These are phyloP conservation scores for Zygoascus sp. DNA, from an alignment of 1,139 yeast genomes.

Conservation along the genomic window DNA sequence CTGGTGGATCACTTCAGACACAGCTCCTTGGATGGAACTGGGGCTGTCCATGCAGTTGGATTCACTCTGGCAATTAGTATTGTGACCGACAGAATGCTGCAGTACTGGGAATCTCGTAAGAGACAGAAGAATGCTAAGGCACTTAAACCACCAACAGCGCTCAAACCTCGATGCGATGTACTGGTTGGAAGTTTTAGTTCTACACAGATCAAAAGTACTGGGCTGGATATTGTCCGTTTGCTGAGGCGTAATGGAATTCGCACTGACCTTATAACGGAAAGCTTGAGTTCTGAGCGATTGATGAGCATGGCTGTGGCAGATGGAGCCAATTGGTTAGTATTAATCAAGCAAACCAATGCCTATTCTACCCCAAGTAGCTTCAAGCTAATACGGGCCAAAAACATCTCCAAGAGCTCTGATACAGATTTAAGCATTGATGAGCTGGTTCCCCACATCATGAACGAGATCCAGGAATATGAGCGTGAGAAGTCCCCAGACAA, in stretches of 20 bases:
- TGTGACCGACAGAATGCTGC: conserved; percentile 46
- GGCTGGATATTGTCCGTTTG: conserved; percentile 55
- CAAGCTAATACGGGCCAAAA: conserved; percentile 71
- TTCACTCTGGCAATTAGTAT: conserved; percentile 70
- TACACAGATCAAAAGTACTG: conserved; percentile 45
- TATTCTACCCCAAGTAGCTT: conserved; percentile 42
- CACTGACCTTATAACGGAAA: conserved; percentile 58
- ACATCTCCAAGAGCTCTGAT: conserved; percentile 56
- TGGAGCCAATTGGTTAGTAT: conserved; percentile 69
- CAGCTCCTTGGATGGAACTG: conserved; percentile 40
- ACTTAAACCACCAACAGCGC: conserved; percentile 21
- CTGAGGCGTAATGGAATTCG: conserved; percentile 70
- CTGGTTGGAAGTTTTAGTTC: conserved; percentile 64
- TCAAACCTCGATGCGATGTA: conserved; percentile 63
- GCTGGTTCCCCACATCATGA: conserved; percentile 45
- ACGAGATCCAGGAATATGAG: conserved; percentile 33
- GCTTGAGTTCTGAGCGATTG: conserved; percentile 61
- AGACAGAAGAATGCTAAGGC: conserved; percentile 11
- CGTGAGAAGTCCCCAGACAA: background rate
- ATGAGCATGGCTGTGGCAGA: conserved; percentile 58
- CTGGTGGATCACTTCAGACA: conserved; percentile 61
- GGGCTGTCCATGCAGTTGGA: conserved; percentile 69
- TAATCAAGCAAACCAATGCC: conserved; percentile 54
- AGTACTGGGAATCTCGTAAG: conserved; percentile 29
- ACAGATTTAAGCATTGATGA: conserved; percentile 68